Evolutionary conservation across 2,329 filamentous ascomycete species (phyloP).

Genomic region (Fusarium fujikuroi): DNA sequence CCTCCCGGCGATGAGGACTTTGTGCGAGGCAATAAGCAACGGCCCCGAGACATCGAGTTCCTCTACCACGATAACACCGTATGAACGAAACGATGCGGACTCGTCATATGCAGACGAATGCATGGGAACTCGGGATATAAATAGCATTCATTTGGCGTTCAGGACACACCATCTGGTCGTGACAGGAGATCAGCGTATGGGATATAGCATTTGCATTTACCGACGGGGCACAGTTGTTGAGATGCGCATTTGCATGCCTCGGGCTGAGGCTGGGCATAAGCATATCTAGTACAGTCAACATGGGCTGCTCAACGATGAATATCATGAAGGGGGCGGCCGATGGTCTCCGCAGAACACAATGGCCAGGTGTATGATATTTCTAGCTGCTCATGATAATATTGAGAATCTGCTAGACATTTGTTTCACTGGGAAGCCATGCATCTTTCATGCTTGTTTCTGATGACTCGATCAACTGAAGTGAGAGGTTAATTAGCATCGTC

Average conservation of each 20-base stretch:
- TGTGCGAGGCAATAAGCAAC: conserved; percentile 79
- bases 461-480: not conserved
- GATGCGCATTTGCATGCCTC: conserved; percentile 4
- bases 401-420: not conserved
- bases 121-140: conserved; percentile 20
- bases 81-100: conserved; percentile 46
- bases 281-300: conserved; percentile 8
- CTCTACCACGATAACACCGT: conserved; percentile 92
- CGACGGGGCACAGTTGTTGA: conserved; percentile 9
- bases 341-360: not conserved
- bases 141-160: conserved; percentile 41
- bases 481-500: not conserved
- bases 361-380: conserved; percentile 4
- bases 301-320: conserved; percentile 6
- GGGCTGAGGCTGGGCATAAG: conserved; percentile 12
- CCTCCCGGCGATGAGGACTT: conserved; percentile 93
- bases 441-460: not conserved
- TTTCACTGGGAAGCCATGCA: not conserved
- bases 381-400: conserved; percentile 1
- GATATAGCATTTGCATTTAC: conserved; percentile 31
- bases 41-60: conserved; percentile 91
- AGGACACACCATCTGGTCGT: conserved; percentile 20
- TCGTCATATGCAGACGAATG: not conserved
- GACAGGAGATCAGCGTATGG: conserved; percentile 9
- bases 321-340: not conserved